A percentile compares a stretch with the other conserved stretches of the same genome.
phyloP scores from a whole-genome alignment of 441 rosid genomes.

The Euphorbia schlechtendalii region DNA sequence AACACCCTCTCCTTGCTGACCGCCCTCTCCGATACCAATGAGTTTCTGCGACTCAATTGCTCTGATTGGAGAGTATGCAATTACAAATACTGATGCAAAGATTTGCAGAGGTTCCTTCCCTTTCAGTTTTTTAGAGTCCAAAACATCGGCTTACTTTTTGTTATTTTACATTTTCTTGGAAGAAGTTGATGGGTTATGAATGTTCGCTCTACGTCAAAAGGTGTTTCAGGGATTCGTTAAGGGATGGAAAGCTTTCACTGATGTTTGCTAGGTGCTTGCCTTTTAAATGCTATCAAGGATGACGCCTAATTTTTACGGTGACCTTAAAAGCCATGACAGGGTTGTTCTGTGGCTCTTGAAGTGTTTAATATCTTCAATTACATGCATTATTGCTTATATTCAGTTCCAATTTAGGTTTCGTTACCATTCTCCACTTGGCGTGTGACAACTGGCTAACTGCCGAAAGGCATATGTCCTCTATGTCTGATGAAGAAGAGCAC shows the following conservation, averaged over 20 bases:
- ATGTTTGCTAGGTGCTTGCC: constrained; percentile 53
- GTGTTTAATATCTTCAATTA: not conserved
- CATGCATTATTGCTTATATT: not conserved
- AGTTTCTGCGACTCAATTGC: too few relatives aligned
- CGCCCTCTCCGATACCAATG: too few relatives aligned
- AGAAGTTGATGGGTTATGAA: too few relatives aligned
- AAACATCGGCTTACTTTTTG: too few relatives aligned
- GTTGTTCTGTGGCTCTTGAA: constrained; percentile 26
- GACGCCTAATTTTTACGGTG: constrained; percentile 73
- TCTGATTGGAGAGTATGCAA: too few relatives aligned
- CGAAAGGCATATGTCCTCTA: constrained; percentile 21
- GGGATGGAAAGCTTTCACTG: constrained; percentile 59
- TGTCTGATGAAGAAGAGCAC: constrained; percentile 25
- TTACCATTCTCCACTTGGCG: constrained; percentile 60
- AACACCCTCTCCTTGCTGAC: too few relatives aligned
- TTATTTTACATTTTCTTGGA: too few relatives aligned
- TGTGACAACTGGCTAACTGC: constrained; percentile 25
- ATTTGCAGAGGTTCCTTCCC: too few relatives aligned
- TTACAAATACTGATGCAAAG: too few relatives aligned
- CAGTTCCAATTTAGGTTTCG: constrained; percentile 42
- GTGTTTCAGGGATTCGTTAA: constrained; percentile 55
- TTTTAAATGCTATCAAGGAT: constrained; percentile 48
- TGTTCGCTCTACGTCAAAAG: too few relatives aligned
- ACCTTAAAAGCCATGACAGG: constrained; percentile 85
- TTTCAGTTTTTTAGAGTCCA: too few relatives aligned